These are phyloP conservation scores for Aurifilum marmelostoma DNA, from an alignment of 2,329 filamentous ascomycete genomes.

Conservation along the genomic window DNA sequence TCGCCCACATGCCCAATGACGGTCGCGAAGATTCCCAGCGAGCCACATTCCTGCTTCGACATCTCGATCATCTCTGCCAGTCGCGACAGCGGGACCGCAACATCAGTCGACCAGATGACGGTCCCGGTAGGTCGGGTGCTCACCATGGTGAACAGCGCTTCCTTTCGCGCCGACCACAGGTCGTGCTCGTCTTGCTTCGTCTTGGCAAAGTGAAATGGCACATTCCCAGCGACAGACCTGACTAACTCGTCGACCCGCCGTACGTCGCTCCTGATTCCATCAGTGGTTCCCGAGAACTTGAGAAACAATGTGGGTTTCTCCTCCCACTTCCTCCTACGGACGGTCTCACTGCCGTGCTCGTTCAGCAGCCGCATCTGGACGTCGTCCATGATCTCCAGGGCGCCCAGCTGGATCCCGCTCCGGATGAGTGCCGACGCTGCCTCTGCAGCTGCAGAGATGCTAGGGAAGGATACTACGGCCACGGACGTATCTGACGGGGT, in stretches of 20 bases:
- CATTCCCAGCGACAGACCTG: conserved; percentile 58
- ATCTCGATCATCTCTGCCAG: conserved; percentile 72
- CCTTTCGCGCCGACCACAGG: conserved; percentile 76
- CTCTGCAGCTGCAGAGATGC: conserved; percentile 63
- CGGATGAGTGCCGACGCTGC: conserved; percentile 68
- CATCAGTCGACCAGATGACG: conserved; percentile 79
- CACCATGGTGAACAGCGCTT: conserved; percentile 74
- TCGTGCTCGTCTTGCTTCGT: conserved; percentile 67
- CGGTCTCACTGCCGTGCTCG: conserved; percentile 60
- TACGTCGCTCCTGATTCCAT: conserved; percentile 66
- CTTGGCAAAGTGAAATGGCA: conserved; percentile 67
- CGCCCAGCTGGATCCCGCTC: conserved; percentile 67
- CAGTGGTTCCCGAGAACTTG: conserved; percentile 71
- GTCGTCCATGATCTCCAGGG: conserved; percentile 66
- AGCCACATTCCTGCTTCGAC: conserved; percentile 63
- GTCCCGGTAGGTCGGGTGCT: conserved; percentile 62
- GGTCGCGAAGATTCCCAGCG: conserved; percentile 58
- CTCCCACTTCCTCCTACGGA: conserved; percentile 60
- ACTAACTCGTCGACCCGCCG: conserved; percentile 62
- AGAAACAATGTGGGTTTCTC: conserved; percentile 75
- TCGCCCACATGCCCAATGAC: conserved; percentile 71
- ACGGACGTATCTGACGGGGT: conserved; percentile 67
- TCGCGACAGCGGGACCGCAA: conserved; percentile 74
- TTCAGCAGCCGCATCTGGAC: conserved; percentile 72
- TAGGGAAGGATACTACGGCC: conserved; percentile 64